A percentile compares a stretch with the other conserved stretches of the same genome.
These are phyloP conservation scores for Endoconidiophora polonica DNA, from an alignment of 2,329 filamentous ascomycete species.

Conservation along the genomic window DNA sequence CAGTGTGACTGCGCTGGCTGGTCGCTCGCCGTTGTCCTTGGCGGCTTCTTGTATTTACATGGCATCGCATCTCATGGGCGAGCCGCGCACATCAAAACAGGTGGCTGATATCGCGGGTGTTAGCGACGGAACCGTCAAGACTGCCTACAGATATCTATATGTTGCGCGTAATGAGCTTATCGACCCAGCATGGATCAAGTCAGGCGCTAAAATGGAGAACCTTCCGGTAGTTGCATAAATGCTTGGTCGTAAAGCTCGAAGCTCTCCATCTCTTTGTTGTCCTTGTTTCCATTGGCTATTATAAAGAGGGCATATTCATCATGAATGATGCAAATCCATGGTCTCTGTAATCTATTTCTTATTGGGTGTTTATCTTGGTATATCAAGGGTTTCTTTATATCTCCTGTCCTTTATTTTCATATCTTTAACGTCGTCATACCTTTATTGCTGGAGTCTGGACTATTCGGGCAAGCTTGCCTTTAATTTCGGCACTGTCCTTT, in stretches of 20 bases:
- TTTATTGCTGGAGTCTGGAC: too few species aligned
- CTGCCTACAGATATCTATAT: slow-evolving; percentile 81
- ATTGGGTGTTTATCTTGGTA: too few species aligned
- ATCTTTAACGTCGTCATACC: not conserved
- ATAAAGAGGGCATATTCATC: not conserved
- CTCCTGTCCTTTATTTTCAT: not conserved
- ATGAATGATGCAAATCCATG: not conserved
- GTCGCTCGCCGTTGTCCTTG: slow-evolving; percentile 83
- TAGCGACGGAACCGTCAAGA: slow-evolving; percentile 92
- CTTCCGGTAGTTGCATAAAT: slow-evolving; percentile 33
- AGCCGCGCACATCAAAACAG: slow-evolving; percentile 65
- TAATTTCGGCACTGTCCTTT: too few species aligned
- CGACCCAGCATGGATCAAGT: slow-evolving; percentile 55
- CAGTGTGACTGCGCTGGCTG: slow-evolving; percentile 64
- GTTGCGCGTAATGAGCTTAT: slow-evolving; percentile 57
- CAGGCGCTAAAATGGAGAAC: slow-evolving; percentile 54
- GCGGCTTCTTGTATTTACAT: slow-evolving; percentile 96
- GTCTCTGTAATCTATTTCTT: not conserved
- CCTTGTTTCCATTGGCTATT: not conserved
- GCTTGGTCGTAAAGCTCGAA: not conserved
- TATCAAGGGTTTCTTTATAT: not conserved
- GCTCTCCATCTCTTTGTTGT: not conserved
- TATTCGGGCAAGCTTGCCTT: too few species aligned
- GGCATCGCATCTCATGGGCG: slow-evolving; percentile 71
- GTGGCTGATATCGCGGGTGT: slow-evolving; percentile 76